These are phyloP conservation scores for Eucalyptus curtisii DNA, from an alignment of 345 rosid genomes.

Conservation along the genomic window DNA sequence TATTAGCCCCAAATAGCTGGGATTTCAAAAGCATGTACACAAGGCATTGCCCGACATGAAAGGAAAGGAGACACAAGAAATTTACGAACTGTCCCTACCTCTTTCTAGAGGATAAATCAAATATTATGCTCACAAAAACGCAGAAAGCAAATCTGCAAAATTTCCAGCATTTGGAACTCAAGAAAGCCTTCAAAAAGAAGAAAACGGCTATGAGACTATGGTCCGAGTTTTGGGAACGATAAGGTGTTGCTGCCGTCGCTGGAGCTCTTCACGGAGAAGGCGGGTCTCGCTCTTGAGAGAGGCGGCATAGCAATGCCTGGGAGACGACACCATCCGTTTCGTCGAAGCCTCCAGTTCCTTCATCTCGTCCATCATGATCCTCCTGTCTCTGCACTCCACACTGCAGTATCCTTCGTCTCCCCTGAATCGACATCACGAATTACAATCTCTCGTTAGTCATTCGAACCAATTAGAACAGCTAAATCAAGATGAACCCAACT, in stretches of 20 bases:
- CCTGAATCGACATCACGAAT: constrained; percentile 1
- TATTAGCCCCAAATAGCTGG: fast-evolving
- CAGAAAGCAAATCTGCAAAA: background rate
- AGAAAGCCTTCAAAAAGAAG: background rate
- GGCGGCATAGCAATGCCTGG: constrained; percentile 12
- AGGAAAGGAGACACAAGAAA: background rate
- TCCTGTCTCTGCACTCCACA: constrained; percentile 55
- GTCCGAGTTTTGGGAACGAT: background rate
- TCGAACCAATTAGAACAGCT: background rate
- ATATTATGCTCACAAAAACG: background rate
- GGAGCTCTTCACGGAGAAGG: constrained; percentile 18
- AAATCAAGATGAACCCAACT: background rate
- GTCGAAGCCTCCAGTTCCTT: constrained; percentile 20
- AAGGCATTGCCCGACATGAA: background rate
- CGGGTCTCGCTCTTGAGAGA: constrained; percentile 13
- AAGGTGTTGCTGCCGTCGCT: constrained; percentile 4
- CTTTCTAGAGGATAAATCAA: background rate
- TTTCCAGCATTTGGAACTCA: background rate
- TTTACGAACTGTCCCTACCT: background rate
- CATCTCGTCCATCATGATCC: constrained; percentile 45
- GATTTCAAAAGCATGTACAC: background rate
- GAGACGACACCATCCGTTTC: constrained; percentile 20
- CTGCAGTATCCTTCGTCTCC: constrained; percentile 84
- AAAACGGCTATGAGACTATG: background rate
- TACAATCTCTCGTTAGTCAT: background rate